A percentile compares a stretch with the other conserved stretches of the same genome.
Conservation (phyloP, 345 rosid genomes). For the Ailanthus altissimus region DNA sequence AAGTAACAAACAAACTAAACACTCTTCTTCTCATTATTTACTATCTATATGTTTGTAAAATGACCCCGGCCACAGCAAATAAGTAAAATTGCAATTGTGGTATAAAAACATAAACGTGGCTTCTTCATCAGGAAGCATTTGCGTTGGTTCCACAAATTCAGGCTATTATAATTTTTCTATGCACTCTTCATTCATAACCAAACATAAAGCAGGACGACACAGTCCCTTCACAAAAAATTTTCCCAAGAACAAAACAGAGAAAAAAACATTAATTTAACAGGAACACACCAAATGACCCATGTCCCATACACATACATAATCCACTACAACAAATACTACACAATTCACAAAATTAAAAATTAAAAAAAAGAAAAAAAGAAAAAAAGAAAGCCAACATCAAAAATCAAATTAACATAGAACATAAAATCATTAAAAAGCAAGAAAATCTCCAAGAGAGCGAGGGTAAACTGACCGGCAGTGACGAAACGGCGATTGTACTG, state of each 20-base stretch:
- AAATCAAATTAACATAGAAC: neutral
- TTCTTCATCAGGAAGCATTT: neutral
- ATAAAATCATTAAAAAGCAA: neutral
- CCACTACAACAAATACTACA: neutral
- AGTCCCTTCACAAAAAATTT: too few species aligned
- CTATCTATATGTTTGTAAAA: neutral
- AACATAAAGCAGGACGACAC: too few species aligned
- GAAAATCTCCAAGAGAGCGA: neutral
- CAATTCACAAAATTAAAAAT: neutral
- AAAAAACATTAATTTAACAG: neutral
- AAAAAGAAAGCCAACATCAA: neutral
- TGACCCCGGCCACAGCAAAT: neutral
- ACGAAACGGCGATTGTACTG: slow-evolving; percentile 96
- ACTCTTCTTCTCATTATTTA: neutral
- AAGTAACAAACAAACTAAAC: neutral
- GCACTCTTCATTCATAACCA: neutral
- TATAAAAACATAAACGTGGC: neutral
- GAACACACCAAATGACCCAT: neutral
- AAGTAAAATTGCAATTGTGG: neutral
- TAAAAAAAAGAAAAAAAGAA: too few species aligned
- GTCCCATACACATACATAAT: neutral
- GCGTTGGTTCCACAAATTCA: neutral
- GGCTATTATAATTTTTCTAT: neutral
- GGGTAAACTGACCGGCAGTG: slow-evolving; percentile 44
- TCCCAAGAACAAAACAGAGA: neutral